A percentile compares a stretch with the other conserved stretches of the same genome.
Evolutionary conservation across 495 filamentous ascomycete species (phyloP).

Genomic region (Geopyxis carbonaria): DNA sequence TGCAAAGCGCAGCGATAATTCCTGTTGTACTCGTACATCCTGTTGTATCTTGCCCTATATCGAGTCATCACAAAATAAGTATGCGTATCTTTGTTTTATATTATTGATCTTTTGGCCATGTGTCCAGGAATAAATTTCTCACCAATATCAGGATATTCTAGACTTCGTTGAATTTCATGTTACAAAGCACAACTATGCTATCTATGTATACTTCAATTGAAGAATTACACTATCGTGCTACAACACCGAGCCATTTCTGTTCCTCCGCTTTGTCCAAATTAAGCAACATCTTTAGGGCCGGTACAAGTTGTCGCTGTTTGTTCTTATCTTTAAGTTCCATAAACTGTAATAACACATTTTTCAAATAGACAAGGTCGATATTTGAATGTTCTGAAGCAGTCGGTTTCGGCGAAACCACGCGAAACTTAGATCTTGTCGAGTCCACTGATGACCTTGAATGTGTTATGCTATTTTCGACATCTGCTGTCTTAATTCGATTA

Average conservation of each 20-base stretch:
- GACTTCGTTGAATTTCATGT: too few species aligned
- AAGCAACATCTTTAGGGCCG: constrained; percentile 75
- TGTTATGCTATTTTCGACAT: constrained; percentile 13
- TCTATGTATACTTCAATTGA: too few species aligned
- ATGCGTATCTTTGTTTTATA: too few species aligned
- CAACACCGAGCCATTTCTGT: constrained; percentile 76
- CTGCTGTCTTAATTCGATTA: constrained; percentile 16
- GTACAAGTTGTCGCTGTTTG: constrained; percentile 75
- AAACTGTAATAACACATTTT: constrained; percentile 89
- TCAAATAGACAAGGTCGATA: constrained; percentile 65
- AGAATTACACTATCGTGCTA: too few species aligned
- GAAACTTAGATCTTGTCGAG: constrained; percentile 36
- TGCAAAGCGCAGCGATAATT: too few species aligned
- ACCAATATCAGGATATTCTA: too few species aligned
- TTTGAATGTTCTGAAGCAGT: constrained; percentile 31
- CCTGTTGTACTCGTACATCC: too few species aligned
- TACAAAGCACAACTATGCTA: too few species aligned
- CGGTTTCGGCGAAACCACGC: constrained; percentile 28
- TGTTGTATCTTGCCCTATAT: too few species aligned
- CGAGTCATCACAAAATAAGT: too few species aligned
- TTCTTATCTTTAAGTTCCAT: constrained; percentile 87
- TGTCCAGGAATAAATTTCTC: too few species aligned
- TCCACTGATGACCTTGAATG: constrained; percentile 37
- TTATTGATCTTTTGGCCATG: too few species aligned
- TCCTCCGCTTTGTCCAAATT: constrained; percentile 85